Conservation (phyloP, 192 early-diverging fungal genomes). For the Umbelopsis ramanniana region DNA sequence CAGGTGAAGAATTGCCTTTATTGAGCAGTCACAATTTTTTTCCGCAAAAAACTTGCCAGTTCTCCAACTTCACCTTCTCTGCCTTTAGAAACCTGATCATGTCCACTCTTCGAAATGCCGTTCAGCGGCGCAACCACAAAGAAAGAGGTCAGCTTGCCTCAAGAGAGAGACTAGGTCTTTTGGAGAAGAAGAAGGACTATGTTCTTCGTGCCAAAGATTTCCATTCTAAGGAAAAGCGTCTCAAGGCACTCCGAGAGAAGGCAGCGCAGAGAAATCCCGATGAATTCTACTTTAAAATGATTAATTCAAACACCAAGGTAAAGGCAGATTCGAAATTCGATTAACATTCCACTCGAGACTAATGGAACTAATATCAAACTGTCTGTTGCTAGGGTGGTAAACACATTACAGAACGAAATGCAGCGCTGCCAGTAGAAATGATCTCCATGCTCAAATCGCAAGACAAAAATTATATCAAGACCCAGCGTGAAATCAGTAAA, state of each 20-base stretch:
- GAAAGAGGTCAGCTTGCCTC: conserved; percentile 79
- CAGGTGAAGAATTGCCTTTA: not conserved
- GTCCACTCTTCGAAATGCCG: conserved; percentile 80
- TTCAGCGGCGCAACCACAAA: conserved; percentile 86
- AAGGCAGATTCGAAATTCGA: not conserved
- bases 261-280: conserved; percentile 91
- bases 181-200: conserved; percentile 99
- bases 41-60: not conserved
- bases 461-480: conserved; percentile 86
- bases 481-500: conserved; percentile 77
- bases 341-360: too few relatives aligned
- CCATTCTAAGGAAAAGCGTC: conserved; percentile 81
- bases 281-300: conserved; percentile 99
- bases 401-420: conserved; percentile 74
- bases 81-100: conserved; percentile 31
- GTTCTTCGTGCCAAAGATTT: conserved; percentile 91
- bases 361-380: too few relatives aligned
- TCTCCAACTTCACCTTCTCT: not conserved
- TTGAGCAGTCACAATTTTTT: conserved; percentile 9
- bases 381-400: conserved; percentile 61
- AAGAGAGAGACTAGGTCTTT: conserved; percentile 72
- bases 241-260: conserved; percentile 87
- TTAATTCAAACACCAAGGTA: conserved; percentile 81
- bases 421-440: conserved; percentile 77
- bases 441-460: conserved; percentile 89